Evolutionary conservation across 1,284 basidiomycete species (phyloP), one percentile per base, ranked within the genome.

Genomic region (Fomitiporia mediterranea): DNA sequence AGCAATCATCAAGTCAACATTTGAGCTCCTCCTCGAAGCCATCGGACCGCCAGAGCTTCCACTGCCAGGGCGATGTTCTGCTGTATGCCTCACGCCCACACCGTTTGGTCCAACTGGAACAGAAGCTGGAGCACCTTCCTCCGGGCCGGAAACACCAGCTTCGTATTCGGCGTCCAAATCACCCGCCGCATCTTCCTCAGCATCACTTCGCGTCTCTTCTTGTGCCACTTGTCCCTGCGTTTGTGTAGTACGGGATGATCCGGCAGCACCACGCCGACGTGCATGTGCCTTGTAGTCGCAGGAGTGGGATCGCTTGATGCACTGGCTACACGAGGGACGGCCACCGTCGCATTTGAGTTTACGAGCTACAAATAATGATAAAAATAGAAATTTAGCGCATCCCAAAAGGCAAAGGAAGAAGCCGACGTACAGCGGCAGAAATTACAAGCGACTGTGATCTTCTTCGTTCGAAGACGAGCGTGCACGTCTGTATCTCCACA

Each of bases 281-380:
- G 79, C 81, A 64, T 81, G 83, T n/a, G 82, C 79, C 76, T 81
- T 83, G 62, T 91, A 91, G 66, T 90, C 88, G 68, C 89, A 91
- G 8, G 79, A 70, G 62, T 89, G 81, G 38, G 78, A 79, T 46
- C 88, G 81, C 68, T 91, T 90, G 61, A 81, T 71, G 66, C 88
- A 91, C 67, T 91, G 88, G 46, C 80, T 74, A 65, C 88, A 91
- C 13, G 86, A 85, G 11, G 88, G 88, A 49, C 85, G 80, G 34
- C 84, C 85, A 51, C 88, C 88, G 64, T 91, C 88, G 67, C 88
- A 91, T 73, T 91, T 91, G 39, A 91, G 76, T 72, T 91, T 91
- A 57, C 88, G 81, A 43, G 88, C 87, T 90, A 66, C 56, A 59
- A 60, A 62, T 57, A 61, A 64, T 62, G 54, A 60, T 28, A 57